Base-by-base conservation (phyloP, 2,329 filamentous ascomycete species). In the Phyllosticta capitalensis region DNA sequence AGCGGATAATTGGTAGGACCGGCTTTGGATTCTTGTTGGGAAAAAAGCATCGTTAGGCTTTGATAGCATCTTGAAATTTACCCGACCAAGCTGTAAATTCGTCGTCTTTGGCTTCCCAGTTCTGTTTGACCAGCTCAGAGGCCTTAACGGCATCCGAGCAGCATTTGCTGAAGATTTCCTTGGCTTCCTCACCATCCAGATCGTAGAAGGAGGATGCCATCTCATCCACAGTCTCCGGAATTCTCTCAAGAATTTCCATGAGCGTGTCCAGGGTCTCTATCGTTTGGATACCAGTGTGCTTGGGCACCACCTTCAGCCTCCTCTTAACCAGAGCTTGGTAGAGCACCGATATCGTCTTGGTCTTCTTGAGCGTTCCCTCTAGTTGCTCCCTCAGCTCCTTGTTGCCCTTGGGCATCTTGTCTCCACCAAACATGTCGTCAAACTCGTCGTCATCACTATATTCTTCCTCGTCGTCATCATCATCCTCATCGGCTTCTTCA, bases 41-140 rank as follows among this genome's bases (percentile, higher is more conserved):
- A 45, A 45, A 38, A 45, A 45, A n/a, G 9, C 26, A 48, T 33
- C 21, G 22, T 59, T 52, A 59, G 30, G 52, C 52, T 10, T 59
- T 59, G 52, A 61, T 55, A 10, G 55, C 57, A 52, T 67, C 61
- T 69, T 20, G 61, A 61, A 62, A 84, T 55, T 80, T 83, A 54
- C 75, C 77, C n/a, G 81, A 83, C 91, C 91, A 95, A 17, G 81
- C 77, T 0, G 85, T 87, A 68, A 95, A 95, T 66, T 87, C 89
- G 67, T 96, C 91, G 19, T 82, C 78, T 53, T 80, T 73, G 0
- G 81, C 85, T 2, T 81, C 73, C 88, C 88, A 92, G 20, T 79
- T 78, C 61, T 78, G 74, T 55, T 76, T 75, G 12, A 89, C 72
- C 54, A 86, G 68, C 59, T 82, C 79, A 0, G 81, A 78, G 0